phyloP scores from a whole-genome alignment of 176 grass and related monocot genomes.

The Oryza punctata region DNA sequence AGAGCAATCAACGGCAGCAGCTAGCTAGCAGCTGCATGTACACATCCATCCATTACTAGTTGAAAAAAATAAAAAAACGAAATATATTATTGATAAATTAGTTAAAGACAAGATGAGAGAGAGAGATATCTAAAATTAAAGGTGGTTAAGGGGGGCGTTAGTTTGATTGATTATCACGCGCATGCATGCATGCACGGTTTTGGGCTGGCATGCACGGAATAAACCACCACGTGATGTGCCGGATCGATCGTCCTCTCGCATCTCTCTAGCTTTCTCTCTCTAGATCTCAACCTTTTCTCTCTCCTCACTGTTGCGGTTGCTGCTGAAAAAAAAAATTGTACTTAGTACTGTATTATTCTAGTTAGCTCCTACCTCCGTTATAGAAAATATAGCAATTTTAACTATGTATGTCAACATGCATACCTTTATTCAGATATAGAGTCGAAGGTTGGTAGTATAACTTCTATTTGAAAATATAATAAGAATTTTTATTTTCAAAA shows the following conservation, averaged over 20 bases:
- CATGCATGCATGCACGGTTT: background rate
- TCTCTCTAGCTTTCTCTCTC: no score
- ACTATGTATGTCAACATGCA: no score
- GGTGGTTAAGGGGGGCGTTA: background rate
- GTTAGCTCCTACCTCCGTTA: no score
- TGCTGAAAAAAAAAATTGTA: no score
- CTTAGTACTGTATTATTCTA: no score
- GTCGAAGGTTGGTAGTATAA: no score
- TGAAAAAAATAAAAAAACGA: background rate
- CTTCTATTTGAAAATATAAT: no score
- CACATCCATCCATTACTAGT: background rate
- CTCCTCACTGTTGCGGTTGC: background rate
- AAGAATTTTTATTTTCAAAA: no score
- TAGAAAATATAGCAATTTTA: no score
- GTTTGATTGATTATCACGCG: constrained; percentile 7
- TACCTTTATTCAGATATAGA: no score
- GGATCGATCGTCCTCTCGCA: background rate
- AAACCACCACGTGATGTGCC: constrained; percentile 40
- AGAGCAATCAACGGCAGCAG: constrained; percentile 37
- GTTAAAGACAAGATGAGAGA: background rate
- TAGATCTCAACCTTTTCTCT: no score
- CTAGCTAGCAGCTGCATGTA: background rate
- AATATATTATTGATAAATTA: background rate
- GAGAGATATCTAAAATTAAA: background rate
- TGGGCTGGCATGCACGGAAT: constrained; percentile 18